A percentile compares a stretch with the other conserved stretches of the same genome.
Evolutionary conservation across 1,284 basidiomycete species (phyloP).

Genomic region (Ganoderma multipileum): DNA sequence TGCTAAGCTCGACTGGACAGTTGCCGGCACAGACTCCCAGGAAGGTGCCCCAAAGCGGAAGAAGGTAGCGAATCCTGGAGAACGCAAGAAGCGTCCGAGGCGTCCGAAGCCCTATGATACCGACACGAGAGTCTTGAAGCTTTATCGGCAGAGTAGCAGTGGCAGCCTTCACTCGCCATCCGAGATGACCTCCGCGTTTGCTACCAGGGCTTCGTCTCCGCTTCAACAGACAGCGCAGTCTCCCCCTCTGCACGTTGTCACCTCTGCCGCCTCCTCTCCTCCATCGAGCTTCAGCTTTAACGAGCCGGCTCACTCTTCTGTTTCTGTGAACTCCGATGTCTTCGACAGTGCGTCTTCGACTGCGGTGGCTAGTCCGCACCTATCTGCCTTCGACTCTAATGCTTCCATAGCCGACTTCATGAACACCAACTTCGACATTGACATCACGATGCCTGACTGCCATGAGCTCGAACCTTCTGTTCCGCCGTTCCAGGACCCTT

Average conservation of each 20-base stretch:
- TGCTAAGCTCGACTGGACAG: conserved; percentile 32
- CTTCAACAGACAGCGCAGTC: conserved; percentile 33
- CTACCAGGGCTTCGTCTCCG: conserved; percentile 43
- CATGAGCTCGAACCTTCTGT: conserved; percentile 27
- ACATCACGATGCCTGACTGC: conserved; percentile 37
- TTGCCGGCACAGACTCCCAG: conserved; percentile 29
- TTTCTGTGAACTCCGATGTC: conserved; percentile 20
- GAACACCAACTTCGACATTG: conserved; percentile 31
- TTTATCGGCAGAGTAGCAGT: conserved; percentile 40
- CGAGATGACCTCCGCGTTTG: conserved; percentile 38
- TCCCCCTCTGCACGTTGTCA: conserved; percentile 34
- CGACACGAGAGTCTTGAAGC: conserved; percentile 27
- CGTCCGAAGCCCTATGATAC: conserved; percentile 41
- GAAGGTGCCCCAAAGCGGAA: conserved; percentile 41
- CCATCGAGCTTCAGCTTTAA: conserved; percentile 30
- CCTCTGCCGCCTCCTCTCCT: conserved; percentile 30
- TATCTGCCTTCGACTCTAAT: conserved; percentile 34
- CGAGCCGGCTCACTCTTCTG: conserved; percentile 10
- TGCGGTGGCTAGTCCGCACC: conserved; percentile 22
- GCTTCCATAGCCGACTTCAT: conserved; percentile 27
- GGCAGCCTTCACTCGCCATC: conserved; percentile 42
- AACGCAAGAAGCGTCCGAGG: conserved; percentile 44
- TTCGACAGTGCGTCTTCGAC: conserved; percentile 23
- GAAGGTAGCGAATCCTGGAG: conserved; percentile 31
- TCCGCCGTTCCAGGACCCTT: conserved; percentile 29